Conservation (phyloP, 352 stramenopile genomes). For the Pythium dissimile region DNA sequence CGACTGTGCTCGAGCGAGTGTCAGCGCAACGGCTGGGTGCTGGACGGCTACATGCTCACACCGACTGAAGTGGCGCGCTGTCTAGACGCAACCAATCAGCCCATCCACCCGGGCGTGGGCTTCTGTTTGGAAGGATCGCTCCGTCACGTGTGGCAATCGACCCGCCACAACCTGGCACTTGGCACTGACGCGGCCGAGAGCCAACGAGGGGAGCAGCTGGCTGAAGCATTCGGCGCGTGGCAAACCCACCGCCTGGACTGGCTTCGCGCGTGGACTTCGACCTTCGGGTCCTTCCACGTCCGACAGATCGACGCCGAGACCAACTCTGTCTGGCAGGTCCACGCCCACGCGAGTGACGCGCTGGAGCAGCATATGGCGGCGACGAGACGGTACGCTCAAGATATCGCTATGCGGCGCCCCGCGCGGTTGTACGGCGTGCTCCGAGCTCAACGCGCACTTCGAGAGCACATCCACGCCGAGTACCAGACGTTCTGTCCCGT, state of each 20-base stretch:
- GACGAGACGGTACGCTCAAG: slow-evolving; percentile 20
- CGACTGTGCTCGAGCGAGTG: slow-evolving; percentile 60
- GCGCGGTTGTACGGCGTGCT: slow-evolving; percentile 30
- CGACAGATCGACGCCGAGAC: slow-evolving; percentile 34
- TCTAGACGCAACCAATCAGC: background rate
- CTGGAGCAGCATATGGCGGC: slow-evolving; percentile 26
- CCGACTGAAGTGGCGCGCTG: slow-evolving; percentile 31
- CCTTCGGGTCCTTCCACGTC: slow-evolving; percentile 48
- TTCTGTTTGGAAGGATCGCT: slow-evolving; percentile 46
- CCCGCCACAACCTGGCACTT: too few species aligned
- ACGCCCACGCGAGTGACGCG: slow-evolving; percentile 20
- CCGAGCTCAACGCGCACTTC: slow-evolving; percentile 20
- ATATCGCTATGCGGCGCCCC: slow-evolving; percentile 26
- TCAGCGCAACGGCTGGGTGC: slow-evolving; percentile 51
- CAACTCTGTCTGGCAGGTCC: slow-evolving; percentile 45
- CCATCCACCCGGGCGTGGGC: slow-evolving; percentile 43
- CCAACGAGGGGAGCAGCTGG: slow-evolving; percentile 17
- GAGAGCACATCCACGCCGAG: slow-evolving; percentile 25
- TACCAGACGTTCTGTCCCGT: slow-evolving; percentile 63
- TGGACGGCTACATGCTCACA: slow-evolving; percentile 48
- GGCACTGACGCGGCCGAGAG: too few species aligned
- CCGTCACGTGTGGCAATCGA: slow-evolving; percentile 24
- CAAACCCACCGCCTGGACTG: slow-evolving; percentile 44
- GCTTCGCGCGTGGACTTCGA: slow-evolving; percentile 36
- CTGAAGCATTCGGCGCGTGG: slow-evolving; percentile 32